Evolutionary conservation across 768 basidiomycete genomes (phyloP), one percentile per base, ranked within the genome.

Genomic region (Tulasnella sp.): DNA sequence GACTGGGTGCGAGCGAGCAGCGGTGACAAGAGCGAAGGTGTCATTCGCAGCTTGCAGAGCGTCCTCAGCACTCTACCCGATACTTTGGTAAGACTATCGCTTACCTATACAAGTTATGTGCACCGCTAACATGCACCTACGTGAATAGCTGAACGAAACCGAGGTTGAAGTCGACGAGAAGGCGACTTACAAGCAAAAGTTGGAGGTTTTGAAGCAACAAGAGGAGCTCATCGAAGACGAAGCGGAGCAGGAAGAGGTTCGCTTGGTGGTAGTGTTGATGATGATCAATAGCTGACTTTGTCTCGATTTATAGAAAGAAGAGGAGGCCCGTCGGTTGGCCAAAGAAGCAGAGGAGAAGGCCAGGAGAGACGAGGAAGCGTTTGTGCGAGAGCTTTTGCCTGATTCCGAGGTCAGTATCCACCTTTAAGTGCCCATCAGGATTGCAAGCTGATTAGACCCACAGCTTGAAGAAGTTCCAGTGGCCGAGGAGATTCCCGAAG

Each of bases 221-320:
- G 94, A 99, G 82, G 97, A 99, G 83, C 93, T 99, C 78, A 99
- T 99, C 82, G 96, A 99, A 82, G 97, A 99, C 82, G 97, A 99
- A 84, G 90, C 96, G 79, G 97, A 98, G 82, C 97, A 99, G 83
- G 97, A 99, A 78, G 91, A 96, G 83, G 84, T 83, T 40, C 67
- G 82, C 77, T 22, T 58, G 67, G 37, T 11, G 31, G 52, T 40
- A 54, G 38, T 25, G 38, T 40, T 25, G 19, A 39, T 71, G 40
- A 29, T 71, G 25, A 34, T 25, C 19, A 72, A 73, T 71, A 64
- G 25, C 45, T 71, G 68, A 74, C 68, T 38, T 68, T 3, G 3
- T 45, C 71, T 40, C 34, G 52, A 52, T 67, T 37, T 81, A 68
- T 77, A 81, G 79, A 92, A 96, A 84, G 94, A 94, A 82, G 93